These are phyloP conservation scores for Ophiostoma sp. DNA, from an alignment of 2,329 filamentous ascomycete species.

Conservation along the genomic window DNA sequence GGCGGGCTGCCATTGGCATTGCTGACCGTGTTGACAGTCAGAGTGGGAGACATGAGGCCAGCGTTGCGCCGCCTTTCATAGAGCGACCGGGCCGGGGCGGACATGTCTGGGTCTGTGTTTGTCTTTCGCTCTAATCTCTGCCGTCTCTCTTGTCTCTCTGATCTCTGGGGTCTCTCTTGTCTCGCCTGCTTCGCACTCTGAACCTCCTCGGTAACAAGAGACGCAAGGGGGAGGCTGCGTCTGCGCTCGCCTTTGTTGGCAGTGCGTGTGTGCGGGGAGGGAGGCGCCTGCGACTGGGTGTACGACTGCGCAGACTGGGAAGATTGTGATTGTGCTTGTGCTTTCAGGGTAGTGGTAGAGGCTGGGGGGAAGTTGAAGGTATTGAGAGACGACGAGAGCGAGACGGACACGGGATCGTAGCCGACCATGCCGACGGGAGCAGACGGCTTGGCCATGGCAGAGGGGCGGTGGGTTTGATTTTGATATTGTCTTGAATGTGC, in stretches of 20 bases:
- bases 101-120: not conserved
- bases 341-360: not conserved
- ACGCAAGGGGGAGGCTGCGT: conserved; percentile 20
- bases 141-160: not conserved
- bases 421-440: not conserved
- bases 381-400: not conserved
- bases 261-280: conserved; percentile 14
- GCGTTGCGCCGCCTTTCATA: conserved; percentile 15
- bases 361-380: not conserved
- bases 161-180: not conserved
- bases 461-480: conserved; percentile 14
- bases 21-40: conserved; percentile 19
- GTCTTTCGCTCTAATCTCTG: not conserved
- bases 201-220: not conserved
- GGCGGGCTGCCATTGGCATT: conserved; percentile 1
- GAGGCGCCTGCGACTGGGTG: not conserved
- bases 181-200: not conserved
- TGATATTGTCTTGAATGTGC: not conserved
- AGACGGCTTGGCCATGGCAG: conserved; percentile 18
- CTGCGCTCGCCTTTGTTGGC: conserved; percentile 23
- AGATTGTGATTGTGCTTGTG: not conserved
- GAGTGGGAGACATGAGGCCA: conserved; percentile 13
- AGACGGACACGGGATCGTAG: not conserved
- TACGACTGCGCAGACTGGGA: not conserved
- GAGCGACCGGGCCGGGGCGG: not conserved